Evolutionary conservation across 176 grass and related monocot species (phyloP).

Genomic region (Areca catechu): DNA sequence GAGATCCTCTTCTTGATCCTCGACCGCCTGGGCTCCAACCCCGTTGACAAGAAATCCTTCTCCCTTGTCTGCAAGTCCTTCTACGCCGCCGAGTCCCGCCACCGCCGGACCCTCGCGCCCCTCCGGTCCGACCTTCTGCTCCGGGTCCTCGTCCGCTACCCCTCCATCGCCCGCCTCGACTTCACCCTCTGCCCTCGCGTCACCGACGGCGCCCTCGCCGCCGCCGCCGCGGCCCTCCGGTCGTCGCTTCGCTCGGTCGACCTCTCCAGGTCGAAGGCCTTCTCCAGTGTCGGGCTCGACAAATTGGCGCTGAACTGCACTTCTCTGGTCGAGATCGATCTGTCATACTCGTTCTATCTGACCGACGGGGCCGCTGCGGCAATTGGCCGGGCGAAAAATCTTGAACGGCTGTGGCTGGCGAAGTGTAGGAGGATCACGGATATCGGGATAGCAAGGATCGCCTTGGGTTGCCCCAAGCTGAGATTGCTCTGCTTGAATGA

Average conservation of each 20-base stretch:
- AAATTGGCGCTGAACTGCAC: slow-evolving; percentile 31
- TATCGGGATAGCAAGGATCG: slow-evolving; percentile 78
- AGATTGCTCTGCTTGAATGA: slow-evolving; percentile 58
- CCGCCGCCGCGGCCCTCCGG: not conserved
- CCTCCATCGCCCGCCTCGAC: slow-evolving; percentile 28
- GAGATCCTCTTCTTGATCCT: slow-evolving; percentile 69
- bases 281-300: slow-evolving; percentile 38
- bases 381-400: slow-evolving; percentile 22
- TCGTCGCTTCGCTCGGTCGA: slow-evolving; percentile 36
- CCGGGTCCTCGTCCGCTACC: slow-evolving; percentile 45
- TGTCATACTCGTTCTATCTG: slow-evolving; percentile 60
- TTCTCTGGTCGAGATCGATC: slow-evolving; percentile 45
- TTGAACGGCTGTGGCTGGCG: slow-evolving; percentile 36
- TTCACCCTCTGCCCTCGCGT: slow-evolving; percentile 68
- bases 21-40: slow-evolving; percentile 41
- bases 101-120: slow-evolving; percentile 54
- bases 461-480: slow-evolving; percentile 54
- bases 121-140: slow-evolving; percentile 47
- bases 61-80: slow-evolving; percentile 60
- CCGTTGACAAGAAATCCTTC: slow-evolving; percentile 61
- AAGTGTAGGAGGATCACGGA: slow-evolving; percentile 63
- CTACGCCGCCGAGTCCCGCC: slow-evolving; percentile 52
- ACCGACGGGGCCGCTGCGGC: slow-evolving; percentile 37
- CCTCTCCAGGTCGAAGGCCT: slow-evolving; percentile 55
- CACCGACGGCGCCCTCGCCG: slow-evolving; percentile 23